phyloP scores from a whole-genome alignment of 495 filamentous ascomycete genomes.

The Penicillium robsamsonii region DNA sequence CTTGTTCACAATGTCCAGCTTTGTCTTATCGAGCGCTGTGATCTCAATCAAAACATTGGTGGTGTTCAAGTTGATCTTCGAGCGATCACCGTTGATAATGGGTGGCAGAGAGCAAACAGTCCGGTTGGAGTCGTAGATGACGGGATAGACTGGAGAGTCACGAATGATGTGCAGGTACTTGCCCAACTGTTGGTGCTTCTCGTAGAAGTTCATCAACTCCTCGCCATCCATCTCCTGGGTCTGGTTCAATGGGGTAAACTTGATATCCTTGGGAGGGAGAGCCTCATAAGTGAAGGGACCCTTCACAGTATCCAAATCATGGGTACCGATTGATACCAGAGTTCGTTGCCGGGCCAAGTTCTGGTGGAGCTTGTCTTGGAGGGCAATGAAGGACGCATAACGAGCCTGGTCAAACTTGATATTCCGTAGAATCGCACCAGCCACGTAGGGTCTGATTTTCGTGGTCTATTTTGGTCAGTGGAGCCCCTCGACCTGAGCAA shows the following conservation, averaged over 20 bases:
- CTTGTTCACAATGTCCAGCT: conserved; percentile 91
- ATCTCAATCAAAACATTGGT: conserved; percentile 95
- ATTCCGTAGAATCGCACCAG: conserved; percentile 81
- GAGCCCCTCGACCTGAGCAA: background rate
- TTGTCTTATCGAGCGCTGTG: conserved; percentile 94
- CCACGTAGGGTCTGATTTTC: conserved; percentile 79
- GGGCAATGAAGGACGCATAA: conserved; percentile 95
- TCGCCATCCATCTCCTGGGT: conserved; percentile 79
- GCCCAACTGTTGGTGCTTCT: conserved; percentile 82
- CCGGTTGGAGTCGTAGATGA: conserved; percentile 85
- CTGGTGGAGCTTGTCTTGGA: conserved; percentile 97
- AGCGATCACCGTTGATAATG: conserved; percentile 96
- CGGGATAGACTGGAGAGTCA: conserved; percentile 93
- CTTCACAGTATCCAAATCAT: conserved; percentile 90
- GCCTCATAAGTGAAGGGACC: conserved; percentile 98
- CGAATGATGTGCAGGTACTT: conserved; percentile 88
- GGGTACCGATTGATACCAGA: conserved; percentile 92
- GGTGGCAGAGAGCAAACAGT: conserved; percentile 91
- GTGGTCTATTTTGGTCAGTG: conserved; percentile 53
- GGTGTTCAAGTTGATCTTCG: conserved; percentile 88
- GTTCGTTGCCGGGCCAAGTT: conserved; percentile 93
- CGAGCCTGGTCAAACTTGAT: conserved; percentile 86
- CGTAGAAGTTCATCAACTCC: conserved; percentile 92
- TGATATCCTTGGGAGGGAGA: conserved; percentile 84
- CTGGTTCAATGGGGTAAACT: conserved; percentile 89